These are phyloP conservation scores for Fraxinus americana DNA, from an alignment of 257 asterid species.

Conservation along the genomic window DNA sequence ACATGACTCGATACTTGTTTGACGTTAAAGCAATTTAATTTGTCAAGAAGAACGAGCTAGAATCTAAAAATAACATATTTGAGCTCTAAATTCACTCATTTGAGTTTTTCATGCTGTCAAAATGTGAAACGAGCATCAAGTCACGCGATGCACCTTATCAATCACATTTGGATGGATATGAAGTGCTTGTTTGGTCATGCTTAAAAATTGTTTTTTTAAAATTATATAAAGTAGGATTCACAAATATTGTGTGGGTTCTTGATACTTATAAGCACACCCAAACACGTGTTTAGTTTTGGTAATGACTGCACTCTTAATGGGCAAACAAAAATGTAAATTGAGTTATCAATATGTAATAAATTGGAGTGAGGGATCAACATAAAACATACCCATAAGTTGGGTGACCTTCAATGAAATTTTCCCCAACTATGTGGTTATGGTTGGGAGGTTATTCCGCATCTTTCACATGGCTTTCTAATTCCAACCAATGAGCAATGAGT, in stretches of 20 bases:
- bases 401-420: not conserved
- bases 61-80: no score
- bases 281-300: no score
- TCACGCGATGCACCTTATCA: not conserved
- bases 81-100: not conserved
- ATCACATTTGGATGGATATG: not conserved
- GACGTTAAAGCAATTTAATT: not conserved
- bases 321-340: not conserved
- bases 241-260: no score
- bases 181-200: no score
- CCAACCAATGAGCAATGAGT: conserved; percentile 20
- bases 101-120: no score
- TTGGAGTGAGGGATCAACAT: not conserved
- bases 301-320: not conserved
- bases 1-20: not conserved
- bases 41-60: not conserved
- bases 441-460: conserved; percentile 32
- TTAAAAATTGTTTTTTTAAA: no score
- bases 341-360: not conserved
- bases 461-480: conserved; percentile 1
- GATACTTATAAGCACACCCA: not conserved
- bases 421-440: conserved; percentile 12
- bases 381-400: not conserved
- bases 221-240: no score
- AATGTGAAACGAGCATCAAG: not conserved